A percentile compares a stretch with the other conserved stretches of the same genome.
These are phyloP conservation scores for Lactarius hengduanensis DNA, from an alignment of 768 basidiomycete species.

Conservation along the genomic window DNA sequence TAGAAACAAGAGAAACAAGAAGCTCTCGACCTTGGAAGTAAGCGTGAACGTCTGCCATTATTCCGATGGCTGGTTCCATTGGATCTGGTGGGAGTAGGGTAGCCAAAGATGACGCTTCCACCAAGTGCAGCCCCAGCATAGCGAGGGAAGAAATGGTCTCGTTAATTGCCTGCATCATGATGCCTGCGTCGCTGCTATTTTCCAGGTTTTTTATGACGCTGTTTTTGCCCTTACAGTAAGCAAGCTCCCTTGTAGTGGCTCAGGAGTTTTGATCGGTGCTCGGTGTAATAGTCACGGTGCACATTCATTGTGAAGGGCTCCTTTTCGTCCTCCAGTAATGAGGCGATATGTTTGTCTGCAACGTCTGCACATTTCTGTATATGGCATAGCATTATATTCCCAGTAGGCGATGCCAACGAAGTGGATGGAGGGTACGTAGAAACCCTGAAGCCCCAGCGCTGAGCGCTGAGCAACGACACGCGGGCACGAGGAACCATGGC, in stretches of 20 bases:
- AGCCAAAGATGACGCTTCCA: conserved; percentile 43
- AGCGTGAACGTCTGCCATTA: conserved; percentile 71
- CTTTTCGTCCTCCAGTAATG: conserved; percentile 17
- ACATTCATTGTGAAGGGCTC: conserved; percentile 32
- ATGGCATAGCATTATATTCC: conserved; percentile 18
- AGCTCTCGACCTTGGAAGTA: conserved; percentile 66
- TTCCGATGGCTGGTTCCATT: conserved; percentile 53
- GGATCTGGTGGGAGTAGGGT: conserved; percentile 51
- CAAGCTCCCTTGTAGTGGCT: conserved; percentile 44
- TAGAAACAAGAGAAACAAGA: background rate
- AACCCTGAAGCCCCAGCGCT: too few species aligned
- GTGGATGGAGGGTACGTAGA: background rate
- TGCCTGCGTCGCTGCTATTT: background rate
- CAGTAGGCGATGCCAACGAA: background rate
- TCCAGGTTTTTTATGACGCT: conserved; percentile 1
- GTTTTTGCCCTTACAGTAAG: conserved; percentile 4
- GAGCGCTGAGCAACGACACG: too few species aligned
- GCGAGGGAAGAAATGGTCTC: conserved; percentile 40
- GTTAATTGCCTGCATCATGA: background rate
- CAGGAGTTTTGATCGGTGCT: conserved; percentile 48
- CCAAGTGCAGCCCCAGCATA: conserved; percentile 40
- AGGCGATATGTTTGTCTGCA: conserved; percentile 14
- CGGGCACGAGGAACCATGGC: too few species aligned
- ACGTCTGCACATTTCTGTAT: conserved; percentile 9
- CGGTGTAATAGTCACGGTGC: conserved; percentile 27